Evolutionary conservation across 805 yeast genomes (phyloP).

Genomic region (Barnettozyma pratensis): DNA sequence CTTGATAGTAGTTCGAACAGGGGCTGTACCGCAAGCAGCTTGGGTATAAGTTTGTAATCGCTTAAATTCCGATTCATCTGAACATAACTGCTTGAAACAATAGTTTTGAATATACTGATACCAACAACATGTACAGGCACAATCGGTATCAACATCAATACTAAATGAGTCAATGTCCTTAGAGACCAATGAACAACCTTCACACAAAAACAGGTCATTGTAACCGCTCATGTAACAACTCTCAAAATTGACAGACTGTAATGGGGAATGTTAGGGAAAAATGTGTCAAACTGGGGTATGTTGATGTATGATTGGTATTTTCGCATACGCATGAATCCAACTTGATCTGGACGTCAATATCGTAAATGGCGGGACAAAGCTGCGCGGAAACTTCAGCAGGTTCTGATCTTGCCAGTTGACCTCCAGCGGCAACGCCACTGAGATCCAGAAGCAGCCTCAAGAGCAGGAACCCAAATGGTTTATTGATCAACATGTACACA

Average conservation of each 20-base stretch:
- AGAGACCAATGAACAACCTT: slow-evolving; percentile 22
- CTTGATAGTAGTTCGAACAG: slow-evolving; percentile 11
- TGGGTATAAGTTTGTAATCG: slow-evolving; percentile 10
- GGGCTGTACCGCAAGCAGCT: slow-evolving; percentile 12
- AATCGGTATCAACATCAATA: slow-evolving; percentile 14
- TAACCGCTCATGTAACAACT: slow-evolving; percentile 20
- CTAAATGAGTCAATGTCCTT: background rate
- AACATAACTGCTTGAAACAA: slow-evolving; percentile 21
- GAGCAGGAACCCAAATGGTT: background rate
- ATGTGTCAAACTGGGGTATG: background rate
- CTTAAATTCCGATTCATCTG: slow-evolving; percentile 12
- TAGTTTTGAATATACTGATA: slow-evolving; percentile 21
- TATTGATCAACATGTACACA: too few relatives aligned
- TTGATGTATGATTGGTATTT: background rate
- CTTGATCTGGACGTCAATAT: slow-evolving; percentile 7
- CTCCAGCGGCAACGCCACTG: background rate
- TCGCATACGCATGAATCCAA: slow-evolving; percentile 14
- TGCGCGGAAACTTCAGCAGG: background rate
- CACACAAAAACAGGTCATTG: slow-evolving; percentile 20
- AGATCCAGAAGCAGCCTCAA: background rate
- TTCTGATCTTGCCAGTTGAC: background rate
- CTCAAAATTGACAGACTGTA: slow-evolving; percentile 12
- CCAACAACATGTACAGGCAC: slow-evolving; percentile 24
- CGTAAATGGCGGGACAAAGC: slow-evolving; percentile 3
- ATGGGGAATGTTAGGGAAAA: background rate